A percentile compares a stretch with the other conserved stretches of the same genome.
phyloP scores from a whole-genome alignment of 2,329 filamentous ascomycete genomes.

The Pseudogymnoascus sp. region DNA sequence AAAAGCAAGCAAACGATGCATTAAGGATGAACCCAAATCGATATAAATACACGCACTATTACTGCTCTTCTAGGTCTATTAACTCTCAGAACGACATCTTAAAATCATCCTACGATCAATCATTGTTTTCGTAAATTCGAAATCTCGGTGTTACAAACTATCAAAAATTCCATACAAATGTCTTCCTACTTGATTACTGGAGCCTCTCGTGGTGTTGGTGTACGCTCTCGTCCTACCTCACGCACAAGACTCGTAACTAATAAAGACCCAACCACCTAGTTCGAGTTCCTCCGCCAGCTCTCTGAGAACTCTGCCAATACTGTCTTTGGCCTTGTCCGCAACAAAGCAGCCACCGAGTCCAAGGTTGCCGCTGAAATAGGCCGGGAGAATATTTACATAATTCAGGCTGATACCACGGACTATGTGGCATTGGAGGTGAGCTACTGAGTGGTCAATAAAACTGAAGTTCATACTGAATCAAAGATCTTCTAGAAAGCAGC shows the following conservation, averaged over 20 bases:
- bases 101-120: constrained; percentile 14
- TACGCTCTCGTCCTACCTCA: constrained; percentile 16
- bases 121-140: constrained; percentile 7
- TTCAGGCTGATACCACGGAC: constrained; percentile 17
- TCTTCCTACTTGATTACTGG: constrained; percentile 23
- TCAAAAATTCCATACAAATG: constrained; percentile 19
- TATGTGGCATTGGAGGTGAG: constrained; percentile 17
- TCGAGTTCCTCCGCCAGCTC: constrained; percentile 39
- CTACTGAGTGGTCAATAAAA: constrained; percentile 12
- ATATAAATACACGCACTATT: constrained; percentile 15
- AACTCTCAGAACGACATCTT: constrained; percentile 16
- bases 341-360: constrained; percentile 39
- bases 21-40: constrained; percentile 12
- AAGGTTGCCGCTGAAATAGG: constrained; percentile 36
- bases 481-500: constrained; percentile 19
- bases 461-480: constrained; percentile 13
- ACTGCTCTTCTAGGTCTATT: constrained; percentile 11
- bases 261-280: constrained; percentile 30
- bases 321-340: constrained; percentile 41
- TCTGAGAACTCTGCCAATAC: constrained; percentile 36
- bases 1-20: constrained; percentile 15
- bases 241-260: constrained; percentile 15
- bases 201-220: constrained; percentile 24
- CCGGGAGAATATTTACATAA: constrained; percentile 17
- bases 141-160: constrained; percentile 8